phyloP scores from a whole-genome alignment of 192 early-diverging fungal genomes.

The Rhizoclosmatium sp. region DNA sequence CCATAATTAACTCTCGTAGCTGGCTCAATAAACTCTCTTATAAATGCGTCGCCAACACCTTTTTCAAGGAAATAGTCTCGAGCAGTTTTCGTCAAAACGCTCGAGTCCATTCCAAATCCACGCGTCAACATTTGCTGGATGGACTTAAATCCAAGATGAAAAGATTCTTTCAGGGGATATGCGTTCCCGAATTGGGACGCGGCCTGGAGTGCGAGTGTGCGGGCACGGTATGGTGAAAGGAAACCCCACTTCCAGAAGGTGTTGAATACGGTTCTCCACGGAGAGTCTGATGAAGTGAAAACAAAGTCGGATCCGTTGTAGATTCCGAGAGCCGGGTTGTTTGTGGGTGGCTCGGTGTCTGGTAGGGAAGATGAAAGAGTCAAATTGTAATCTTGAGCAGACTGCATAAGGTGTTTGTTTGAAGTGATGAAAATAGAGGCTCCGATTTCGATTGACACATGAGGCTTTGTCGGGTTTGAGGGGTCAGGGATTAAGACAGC shows the following conservation, averaged over 20 bases:
- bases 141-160: slow-evolving; percentile 45
- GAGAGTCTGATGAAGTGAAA: not conserved
- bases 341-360: not conserved
- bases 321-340: slow-evolving; percentile 35
- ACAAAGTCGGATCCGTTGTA: slow-evolving; percentile 14
- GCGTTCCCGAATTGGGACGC: slow-evolving; percentile 44
- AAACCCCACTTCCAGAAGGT: slow-evolving; percentile 52
- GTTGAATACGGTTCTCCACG: slow-evolving; percentile 29
- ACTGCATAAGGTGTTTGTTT: slow-evolving; percentile 64
- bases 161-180: slow-evolving; percentile 62
- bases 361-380: slow-evolving; percentile 46
- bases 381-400: slow-evolving; percentile 59
- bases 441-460: slow-evolving; percentile 59
- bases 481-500: slow-evolving; percentile 36
- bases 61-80: slow-evolving; percentile 45
- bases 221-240: slow-evolving; percentile 21
- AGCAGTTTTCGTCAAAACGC: slow-evolving; percentile 41
- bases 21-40: slow-evolving; percentile 60
- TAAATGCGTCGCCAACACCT: slow-evolving; percentile 48
- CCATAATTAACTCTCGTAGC: slow-evolving; percentile 72
- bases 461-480: not conserved
- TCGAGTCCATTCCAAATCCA: slow-evolving; percentile 47
- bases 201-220: slow-evolving; percentile 10
- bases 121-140: slow-evolving; percentile 23
- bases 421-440: slow-evolving; percentile 70